Conservation (phyloP, 1,284 basidiomycete species). For the Anthracocystis setariae region DNA sequence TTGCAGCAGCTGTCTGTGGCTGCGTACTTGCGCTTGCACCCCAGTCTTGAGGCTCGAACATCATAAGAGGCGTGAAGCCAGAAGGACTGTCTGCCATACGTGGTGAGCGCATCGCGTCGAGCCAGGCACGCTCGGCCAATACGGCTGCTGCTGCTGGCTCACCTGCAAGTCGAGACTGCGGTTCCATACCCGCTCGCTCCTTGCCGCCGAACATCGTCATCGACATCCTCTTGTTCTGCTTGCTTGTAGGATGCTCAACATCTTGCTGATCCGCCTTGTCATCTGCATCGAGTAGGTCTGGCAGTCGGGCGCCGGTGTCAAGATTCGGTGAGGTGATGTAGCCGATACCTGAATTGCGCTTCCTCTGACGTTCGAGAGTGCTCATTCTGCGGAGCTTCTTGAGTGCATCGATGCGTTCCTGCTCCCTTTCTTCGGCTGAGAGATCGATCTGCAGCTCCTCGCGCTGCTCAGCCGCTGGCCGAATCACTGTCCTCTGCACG, state of each 20-base stretch:
- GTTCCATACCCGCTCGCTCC: slow-evolving; percentile 15
- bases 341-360: slow-evolving; percentile 44
- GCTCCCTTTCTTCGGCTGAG: slow-evolving; percentile 40
- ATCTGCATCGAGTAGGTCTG: slow-evolving; percentile 16
- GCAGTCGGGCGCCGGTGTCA: slow-evolving; percentile 13
- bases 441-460: slow-evolving; percentile 15
- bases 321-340: slow-evolving; percentile 34
- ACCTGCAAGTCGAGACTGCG: slow-evolving; percentile 9
- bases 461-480: background rate
- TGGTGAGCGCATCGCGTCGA: slow-evolving; percentile 48
- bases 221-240: slow-evolving; percentile 36
- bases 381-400: slow-evolving; percentile 44
- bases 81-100: slow-evolving; percentile 45
- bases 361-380: slow-evolving; percentile 40
- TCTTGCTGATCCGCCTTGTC: slow-evolving; percentile 8
- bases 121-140: slow-evolving; percentile 24
- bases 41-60: slow-evolving; percentile 46
- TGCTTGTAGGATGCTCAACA: slow-evolving; percentile 3
- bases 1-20: slow-evolving; percentile 15
- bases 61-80: slow-evolving; percentile 48
- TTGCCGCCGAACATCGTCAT: slow-evolving; percentile 43
- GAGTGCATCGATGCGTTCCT: slow-evolving; percentile 41
- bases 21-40: slow-evolving; percentile 1
- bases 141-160: slow-evolving; percentile 11
- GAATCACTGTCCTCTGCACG: slow-evolving; percentile 4